Conservation (phyloP, 106 monocot genomes). For the Dendrobium catenatum region DNA sequence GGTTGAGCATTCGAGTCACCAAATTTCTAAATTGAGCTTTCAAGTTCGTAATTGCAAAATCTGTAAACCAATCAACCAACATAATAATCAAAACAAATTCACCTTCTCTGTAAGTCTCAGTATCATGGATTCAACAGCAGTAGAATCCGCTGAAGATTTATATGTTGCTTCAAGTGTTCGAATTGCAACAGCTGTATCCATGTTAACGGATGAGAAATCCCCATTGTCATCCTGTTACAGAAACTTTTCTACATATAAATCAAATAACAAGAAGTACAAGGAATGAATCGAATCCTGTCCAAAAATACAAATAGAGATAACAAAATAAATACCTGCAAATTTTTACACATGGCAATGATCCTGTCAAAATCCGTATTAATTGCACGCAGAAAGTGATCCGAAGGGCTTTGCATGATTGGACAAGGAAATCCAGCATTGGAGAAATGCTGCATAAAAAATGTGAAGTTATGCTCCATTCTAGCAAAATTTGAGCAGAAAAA, state of each 20-base stretch:
- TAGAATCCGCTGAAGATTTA: constrained; percentile 70
- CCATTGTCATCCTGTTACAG: constrained; percentile 75
- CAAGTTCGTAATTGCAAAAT: background rate
- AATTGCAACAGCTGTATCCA: constrained; percentile 99
- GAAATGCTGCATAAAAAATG: constrained; percentile 66
- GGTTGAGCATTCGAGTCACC: background rate
- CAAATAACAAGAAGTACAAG: constrained; percentile 3
- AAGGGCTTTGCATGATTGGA: constrained; percentile 98
- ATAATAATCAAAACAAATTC: background rate
- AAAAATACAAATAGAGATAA: background rate
- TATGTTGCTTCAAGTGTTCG: constrained; percentile 96
- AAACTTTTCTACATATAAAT: constrained; percentile 13
- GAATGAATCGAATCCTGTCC: background rate
- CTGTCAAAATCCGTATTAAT: constrained; percentile 97
- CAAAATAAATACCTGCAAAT: constrained; percentile 61
- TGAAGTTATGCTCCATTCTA: background rate
- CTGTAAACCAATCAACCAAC: background rate
- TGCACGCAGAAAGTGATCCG: constrained; percentile 96
- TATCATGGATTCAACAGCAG: constrained; percentile 75
- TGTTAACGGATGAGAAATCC: constrained; percentile 94
- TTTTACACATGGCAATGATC: constrained; percentile 98
- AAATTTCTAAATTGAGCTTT: background rate
- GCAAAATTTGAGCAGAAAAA: background rate
- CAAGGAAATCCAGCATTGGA: constrained; percentile 99
- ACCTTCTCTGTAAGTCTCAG: constrained; percentile 82